phyloP scores from a whole-genome alignment of 305 asterid species.

The Rubia tinctorum region DNA sequence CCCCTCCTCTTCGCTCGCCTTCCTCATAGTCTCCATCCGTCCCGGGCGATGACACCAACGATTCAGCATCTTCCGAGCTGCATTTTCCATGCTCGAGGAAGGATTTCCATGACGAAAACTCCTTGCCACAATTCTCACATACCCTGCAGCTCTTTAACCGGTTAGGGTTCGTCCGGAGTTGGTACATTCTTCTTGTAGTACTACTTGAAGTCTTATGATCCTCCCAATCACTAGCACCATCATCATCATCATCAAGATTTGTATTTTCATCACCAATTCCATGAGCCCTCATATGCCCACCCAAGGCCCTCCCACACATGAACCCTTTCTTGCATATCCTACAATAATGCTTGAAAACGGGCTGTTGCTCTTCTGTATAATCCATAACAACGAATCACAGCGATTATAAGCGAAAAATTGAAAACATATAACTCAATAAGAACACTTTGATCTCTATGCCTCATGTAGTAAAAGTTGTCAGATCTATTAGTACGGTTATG shows the following conservation, averaged over 20 bases:
- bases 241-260: constrained; percentile 57
- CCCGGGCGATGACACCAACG: constrained; percentile 55
- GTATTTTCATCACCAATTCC: constrained; percentile 71
- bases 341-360: constrained; percentile 74
- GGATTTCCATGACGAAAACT: constrained; percentile 84
- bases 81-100: constrained; percentile 92
- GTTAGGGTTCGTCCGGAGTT: constrained; percentile 79
- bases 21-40: constrained; percentile 50
- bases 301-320: constrained; percentile 90
- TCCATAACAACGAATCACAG: constrained; percentile 36
- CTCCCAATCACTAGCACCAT: constrained; percentile 66
- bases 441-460: constrained; percentile 26
- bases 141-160: constrained; percentile 63
- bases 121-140: constrained; percentile 93
- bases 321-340: constrained; percentile 94
- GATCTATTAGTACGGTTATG: neutral
- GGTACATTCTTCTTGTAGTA: constrained; percentile 54
- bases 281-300: constrained; percentile 99
- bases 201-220: constrained; percentile 37
- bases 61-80: constrained; percentile 68
- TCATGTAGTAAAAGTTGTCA: constrained; percentile 37
- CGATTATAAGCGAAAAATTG: neutral
- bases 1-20: constrained; percentile 26
- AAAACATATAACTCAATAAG: neutral
- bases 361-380: constrained; percentile 49